These are phyloP conservation scores for Diaporthe caulivora DNA, from an alignment of 2,329 filamentous ascomycete species.

Conservation along the genomic window DNA sequence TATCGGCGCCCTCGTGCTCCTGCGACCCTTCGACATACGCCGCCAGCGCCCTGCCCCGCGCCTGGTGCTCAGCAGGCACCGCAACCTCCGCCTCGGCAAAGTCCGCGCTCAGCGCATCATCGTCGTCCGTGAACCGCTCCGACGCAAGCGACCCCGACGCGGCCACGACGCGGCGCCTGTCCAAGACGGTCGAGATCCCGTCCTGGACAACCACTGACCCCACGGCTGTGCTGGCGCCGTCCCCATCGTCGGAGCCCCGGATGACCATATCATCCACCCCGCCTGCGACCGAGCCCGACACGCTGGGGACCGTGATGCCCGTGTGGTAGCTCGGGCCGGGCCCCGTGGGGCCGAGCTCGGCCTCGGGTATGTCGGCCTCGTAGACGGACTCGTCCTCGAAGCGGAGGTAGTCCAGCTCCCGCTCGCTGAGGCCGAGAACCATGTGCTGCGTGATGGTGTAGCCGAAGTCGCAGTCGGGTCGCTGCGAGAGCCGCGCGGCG, in stretches of 20 bases:
- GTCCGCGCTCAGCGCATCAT: slow-evolving; percentile 44
- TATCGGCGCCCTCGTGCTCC: neutral
- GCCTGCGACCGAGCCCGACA: slow-evolving; percentile 44
- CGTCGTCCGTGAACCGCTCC: slow-evolving; percentile 52
- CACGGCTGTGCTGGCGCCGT: slow-evolving; percentile 50
- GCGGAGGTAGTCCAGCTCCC: slow-evolving; percentile 73
- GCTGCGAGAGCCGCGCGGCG: slow-evolving; percentile 42
- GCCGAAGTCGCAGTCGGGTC: slow-evolving; percentile 45
- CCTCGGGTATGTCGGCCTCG: slow-evolving; percentile 54
- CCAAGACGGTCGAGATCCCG: slow-evolving; percentile 53
- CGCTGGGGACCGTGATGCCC: slow-evolving; percentile 51
- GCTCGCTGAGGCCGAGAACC: slow-evolving; percentile 64
- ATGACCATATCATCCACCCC: slow-evolving; percentile 51
- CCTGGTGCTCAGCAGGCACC: slow-evolving; percentile 45
- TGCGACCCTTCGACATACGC: slow-evolving; percentile 36
- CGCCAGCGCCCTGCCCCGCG: slow-evolving; percentile 41
- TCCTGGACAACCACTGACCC: slow-evolving; percentile 54
- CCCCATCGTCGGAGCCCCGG: slow-evolving; percentile 42
- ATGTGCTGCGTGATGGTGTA: slow-evolving; percentile 57
- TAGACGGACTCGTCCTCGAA: slow-evolving; percentile 55
- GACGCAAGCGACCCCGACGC: slow-evolving; percentile 51
- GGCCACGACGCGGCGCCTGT: slow-evolving; percentile 48
- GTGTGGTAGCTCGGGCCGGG: slow-evolving; percentile 63
- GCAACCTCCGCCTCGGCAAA: slow-evolving; percentile 49
- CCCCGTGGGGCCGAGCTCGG: slow-evolving; percentile 59